Percentiles rank a stretch among this genome's conserved stretches.
Conservation (phyloP, 495 filamentous ascomycete species). For the Neurospora pannonica region DNA sequence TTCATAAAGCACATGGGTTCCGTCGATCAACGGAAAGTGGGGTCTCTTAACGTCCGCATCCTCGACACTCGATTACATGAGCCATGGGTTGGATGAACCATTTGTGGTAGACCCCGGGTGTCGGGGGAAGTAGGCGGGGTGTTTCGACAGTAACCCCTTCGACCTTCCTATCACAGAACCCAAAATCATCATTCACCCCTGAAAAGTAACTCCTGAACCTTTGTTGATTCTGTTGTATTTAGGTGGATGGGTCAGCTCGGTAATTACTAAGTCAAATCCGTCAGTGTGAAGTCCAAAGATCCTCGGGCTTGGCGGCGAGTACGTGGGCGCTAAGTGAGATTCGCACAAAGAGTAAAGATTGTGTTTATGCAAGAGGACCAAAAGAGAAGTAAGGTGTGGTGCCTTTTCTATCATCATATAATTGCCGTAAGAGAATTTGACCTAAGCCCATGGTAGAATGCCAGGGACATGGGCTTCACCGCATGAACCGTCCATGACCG, state of each 20-base stretch:
- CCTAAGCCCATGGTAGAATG: neutral
- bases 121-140: neutral
- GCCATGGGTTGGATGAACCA: neutral
- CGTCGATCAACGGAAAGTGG: neutral
- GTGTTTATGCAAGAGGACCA: neutral
- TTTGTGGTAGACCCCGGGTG: neutral
- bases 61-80: neutral
- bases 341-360: neutral
- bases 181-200: neutral
- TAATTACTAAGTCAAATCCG: neutral
- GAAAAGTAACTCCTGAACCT: neutral
- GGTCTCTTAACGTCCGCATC: neutral
- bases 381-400: neutral
- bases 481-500: neutral
- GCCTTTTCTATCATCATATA: neutral
- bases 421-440: neutral
- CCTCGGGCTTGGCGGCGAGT: neutral
- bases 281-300: neutral
- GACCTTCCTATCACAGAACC: neutral
- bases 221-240: neutral
- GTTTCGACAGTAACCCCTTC: neutral
- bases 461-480: neutral
- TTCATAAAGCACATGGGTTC: neutral
- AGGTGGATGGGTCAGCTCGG: neutral
- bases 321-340: neutral